Evolutionary conservation across 257 asterid species (phyloP).

Genomic region (Mentha longifolia): DNA sequence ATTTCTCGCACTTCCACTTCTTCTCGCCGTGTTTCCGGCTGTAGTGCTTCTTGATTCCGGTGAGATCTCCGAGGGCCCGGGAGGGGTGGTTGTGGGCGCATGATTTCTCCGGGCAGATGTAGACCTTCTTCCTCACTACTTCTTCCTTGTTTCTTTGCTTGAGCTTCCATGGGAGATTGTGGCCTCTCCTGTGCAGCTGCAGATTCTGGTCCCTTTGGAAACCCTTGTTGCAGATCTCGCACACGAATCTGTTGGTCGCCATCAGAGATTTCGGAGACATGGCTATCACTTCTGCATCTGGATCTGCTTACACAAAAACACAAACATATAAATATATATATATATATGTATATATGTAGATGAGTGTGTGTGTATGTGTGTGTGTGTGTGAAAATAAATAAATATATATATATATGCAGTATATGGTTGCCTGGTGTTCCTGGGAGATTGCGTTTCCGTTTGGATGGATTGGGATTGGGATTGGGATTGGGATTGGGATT

Average conservation of each 20-base stretch:
- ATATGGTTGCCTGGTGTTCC: constrained; percentile 60
- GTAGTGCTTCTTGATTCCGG: constrained; percentile 88
- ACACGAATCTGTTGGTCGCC: constrained; percentile 77
- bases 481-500: constrained; percentile 43
- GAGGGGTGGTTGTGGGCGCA: constrained; percentile 77
- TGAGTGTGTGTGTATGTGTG: not conserved
- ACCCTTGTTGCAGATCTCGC: constrained; percentile 88
- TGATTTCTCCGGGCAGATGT: constrained; percentile 68
- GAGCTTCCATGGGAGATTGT: constrained; percentile 92
- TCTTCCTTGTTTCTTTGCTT: constrained; percentile 60
- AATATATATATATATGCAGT: no score
- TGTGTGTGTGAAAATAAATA: no score
- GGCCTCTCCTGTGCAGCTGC: constrained; percentile 87
- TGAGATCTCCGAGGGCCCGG: constrained; percentile 81
- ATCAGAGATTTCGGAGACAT: constrained; percentile 69
- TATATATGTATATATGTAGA: not conserved
- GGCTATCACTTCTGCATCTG: constrained; percentile 84
- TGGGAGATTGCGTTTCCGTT: constrained; percentile 72
- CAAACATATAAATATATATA: not conserved
- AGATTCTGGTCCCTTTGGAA: constrained; percentile 87
- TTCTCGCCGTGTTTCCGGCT: constrained; percentile 87
- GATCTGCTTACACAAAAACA: constrained; percentile 48
- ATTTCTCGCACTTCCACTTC: constrained; percentile 72
- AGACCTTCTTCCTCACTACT: constrained; percentile 62
- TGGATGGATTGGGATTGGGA: constrained; percentile 51